phyloP scores from a whole-genome alignment of 257 asterid genomes.

The Prunella vulgaris region DNA sequence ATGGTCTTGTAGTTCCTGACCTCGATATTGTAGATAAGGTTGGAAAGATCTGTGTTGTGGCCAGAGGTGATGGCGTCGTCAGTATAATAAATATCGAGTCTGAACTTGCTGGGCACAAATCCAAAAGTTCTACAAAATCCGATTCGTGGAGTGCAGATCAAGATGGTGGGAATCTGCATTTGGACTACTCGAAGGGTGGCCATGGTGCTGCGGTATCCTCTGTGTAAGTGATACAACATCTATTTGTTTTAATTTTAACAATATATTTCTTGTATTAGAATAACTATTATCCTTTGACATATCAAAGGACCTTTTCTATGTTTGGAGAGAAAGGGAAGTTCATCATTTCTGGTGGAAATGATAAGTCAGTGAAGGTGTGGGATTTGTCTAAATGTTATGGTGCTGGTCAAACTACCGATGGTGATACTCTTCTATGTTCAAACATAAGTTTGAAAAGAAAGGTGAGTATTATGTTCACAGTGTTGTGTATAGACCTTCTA shows the following conservation, averaged over 20 bases:
- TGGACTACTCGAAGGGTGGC: constrained; percentile 79
- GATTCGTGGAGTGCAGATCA: constrained; percentile 20
- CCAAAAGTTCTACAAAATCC: constrained; percentile 44
- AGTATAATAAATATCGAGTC: constrained; percentile 57
- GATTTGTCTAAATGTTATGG: constrained; percentile 56
- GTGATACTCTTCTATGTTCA: constrained; percentile 26
- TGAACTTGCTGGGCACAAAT: constrained; percentile 44
- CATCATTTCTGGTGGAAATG: constrained; percentile 87
- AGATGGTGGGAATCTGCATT: constrained; percentile 37
- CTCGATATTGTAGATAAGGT: constrained; percentile 61
- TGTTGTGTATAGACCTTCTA: not conserved
- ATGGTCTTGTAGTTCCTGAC: constrained; percentile 76
- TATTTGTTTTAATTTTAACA: not conserved
- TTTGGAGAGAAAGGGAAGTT: constrained; percentile 89
- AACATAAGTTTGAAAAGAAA: constrained; percentile 58
- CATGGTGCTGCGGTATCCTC: constrained; percentile 86
- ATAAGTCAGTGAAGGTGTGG: constrained; percentile 80
- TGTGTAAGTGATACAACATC: constrained; percentile 52
- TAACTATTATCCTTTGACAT: not conserved
- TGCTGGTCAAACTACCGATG: constrained; percentile 31
- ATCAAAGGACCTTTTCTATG: constrained; percentile 61
- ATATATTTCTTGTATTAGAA: not conserved
- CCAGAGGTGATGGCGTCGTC: constrained; percentile 89
- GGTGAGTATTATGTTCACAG: constrained; percentile 36
- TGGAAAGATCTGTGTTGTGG: constrained; percentile 83